phyloP scores from a whole-genome alignment of 208 protist genomes.

The Leishmania tarentolae region DNA sequence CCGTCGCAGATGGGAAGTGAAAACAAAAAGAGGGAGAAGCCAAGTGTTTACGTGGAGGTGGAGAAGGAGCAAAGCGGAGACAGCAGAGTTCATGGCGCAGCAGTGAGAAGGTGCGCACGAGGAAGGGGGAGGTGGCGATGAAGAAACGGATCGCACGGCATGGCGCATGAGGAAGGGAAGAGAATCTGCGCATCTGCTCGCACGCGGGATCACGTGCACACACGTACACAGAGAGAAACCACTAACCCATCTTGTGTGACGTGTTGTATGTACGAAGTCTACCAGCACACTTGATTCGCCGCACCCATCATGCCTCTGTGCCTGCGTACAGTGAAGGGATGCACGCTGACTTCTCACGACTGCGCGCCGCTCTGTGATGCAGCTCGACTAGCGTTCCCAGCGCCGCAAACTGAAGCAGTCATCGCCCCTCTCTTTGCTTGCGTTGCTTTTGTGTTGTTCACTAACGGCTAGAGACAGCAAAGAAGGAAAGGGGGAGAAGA shows the following conservation, averaged over 20 bases:
- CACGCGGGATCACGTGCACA: not conserved
- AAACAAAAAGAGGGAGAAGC: not conserved
- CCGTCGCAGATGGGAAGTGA: not conserved
- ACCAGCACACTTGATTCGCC: not conserved
- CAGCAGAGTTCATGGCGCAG: not conserved
- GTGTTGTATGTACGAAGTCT: not conserved
- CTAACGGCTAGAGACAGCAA: slow-evolving; percentile 22
- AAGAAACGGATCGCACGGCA: not conserved
- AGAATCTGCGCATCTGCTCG: too few species aligned
- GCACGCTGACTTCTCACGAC: not conserved
- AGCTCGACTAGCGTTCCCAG: not conserved
- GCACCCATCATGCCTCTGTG: not conserved
- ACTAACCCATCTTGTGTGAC: not conserved
- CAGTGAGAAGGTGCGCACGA: not conserved
- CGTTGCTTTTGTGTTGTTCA: slow-evolving; percentile 12
- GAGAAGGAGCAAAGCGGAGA: not conserved
- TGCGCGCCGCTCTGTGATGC: not conserved
- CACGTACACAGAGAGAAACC: not conserved
- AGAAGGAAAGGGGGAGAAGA: slow-evolving; percentile 7
- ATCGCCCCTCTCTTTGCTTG: not conserved
- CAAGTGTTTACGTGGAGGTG: not conserved
- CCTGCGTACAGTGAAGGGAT: not conserved
- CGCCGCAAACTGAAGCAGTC: not conserved
- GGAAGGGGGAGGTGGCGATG: not conserved
- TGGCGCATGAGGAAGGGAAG: not conserved